Base-by-base conservation (phyloP, 305 asterid species). In the Solanum chacoense region DNA sequence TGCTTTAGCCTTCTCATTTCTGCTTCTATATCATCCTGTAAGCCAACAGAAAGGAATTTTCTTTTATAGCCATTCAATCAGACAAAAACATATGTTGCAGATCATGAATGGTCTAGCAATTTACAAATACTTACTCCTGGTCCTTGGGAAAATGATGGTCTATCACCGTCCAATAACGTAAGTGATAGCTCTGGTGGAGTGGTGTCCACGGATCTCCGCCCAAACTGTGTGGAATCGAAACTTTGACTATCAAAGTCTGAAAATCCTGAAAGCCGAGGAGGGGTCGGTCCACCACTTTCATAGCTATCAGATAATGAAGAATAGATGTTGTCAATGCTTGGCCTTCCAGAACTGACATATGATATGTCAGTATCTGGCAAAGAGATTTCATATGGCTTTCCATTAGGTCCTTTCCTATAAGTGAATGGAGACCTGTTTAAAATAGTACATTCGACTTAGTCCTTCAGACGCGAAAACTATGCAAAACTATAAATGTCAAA, bases 1-100 rank as follows among this genome's bases (percentile, higher is more conserved):
- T 91, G 94, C 94, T 94, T 95, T 89, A 95, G 90, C 93, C 97
- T 92, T 93, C 94, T 92, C 97, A 95, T 93, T 92, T 94, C 96
- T 34, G 96, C 96, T 91, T 93, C 97, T 6, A 92, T 92, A 13
- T 95, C 97, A 72, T 94, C 98, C 98, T 95, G 93, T 76, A 65
- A 89, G 42, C 29, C 67, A 55, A 7, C 24, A 55, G 24, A 55
- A 55, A 55, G 1, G 67, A 7, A 55, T 3, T 55, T 18, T 18
- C 4, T 7, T 55, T 55, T 55, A 55, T 18, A 29, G n/a, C 22
- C 12, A 4, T 80, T 79, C 26, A 14, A 28, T 42, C 85, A 80
- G 85, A 79, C 67, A 11, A 76, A 76, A 76, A 22, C 40, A 35
- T 77, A 77, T n/a, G 84, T 76, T 76, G 55, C 11, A 77, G 20